Conservation (phyloP, 2,329 filamentous ascomycete genomes). For the Aspergillus sp. region DNA sequence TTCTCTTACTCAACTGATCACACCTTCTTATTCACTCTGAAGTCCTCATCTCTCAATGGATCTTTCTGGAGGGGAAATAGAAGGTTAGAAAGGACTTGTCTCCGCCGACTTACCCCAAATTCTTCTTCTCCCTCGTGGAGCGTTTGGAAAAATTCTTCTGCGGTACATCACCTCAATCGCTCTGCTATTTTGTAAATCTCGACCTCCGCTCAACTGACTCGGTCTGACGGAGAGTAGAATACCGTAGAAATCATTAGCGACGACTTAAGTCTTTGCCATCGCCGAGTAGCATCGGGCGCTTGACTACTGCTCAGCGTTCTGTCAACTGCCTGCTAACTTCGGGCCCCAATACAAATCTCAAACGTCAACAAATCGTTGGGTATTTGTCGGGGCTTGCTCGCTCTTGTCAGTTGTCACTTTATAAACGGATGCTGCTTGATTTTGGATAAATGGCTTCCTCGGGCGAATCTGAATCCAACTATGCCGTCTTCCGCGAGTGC, state of each 20-base stretch:
- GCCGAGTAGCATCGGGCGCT: background rate
- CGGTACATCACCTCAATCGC: constrained; percentile 34
- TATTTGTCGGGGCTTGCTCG: background rate
- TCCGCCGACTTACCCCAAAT: constrained; percentile 48
- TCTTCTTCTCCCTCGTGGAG: constrained; percentile 43
- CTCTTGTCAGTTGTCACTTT: background rate
- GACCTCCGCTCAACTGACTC: background rate
- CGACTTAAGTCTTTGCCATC: too few relatives aligned
- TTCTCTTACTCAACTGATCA: constrained; percentile 40
- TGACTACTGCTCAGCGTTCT: too few relatives aligned
- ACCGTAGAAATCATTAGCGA: background rate
- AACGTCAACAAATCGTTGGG: background rate
- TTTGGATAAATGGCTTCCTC: constrained; percentile 40
- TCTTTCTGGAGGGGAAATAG: constrained; percentile 49
- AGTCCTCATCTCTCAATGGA: constrained; percentile 39
- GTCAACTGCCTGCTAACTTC: background rate
- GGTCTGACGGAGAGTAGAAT: background rate
- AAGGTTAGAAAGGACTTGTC: constrained; percentile 40
- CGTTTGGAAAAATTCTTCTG: constrained; percentile 49
- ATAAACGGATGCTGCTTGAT: too few relatives aligned
- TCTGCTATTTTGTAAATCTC: background rate
- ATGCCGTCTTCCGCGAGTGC: constrained; percentile 71
- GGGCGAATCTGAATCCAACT: constrained; percentile 48
- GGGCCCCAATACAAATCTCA: background rate
- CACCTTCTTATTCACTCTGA: constrained; percentile 51